These are phyloP conservation scores for Epicoccum sorghinum DNA, from an alignment of 2,329 filamentous ascomycete species.

Conservation along the genomic window DNA sequence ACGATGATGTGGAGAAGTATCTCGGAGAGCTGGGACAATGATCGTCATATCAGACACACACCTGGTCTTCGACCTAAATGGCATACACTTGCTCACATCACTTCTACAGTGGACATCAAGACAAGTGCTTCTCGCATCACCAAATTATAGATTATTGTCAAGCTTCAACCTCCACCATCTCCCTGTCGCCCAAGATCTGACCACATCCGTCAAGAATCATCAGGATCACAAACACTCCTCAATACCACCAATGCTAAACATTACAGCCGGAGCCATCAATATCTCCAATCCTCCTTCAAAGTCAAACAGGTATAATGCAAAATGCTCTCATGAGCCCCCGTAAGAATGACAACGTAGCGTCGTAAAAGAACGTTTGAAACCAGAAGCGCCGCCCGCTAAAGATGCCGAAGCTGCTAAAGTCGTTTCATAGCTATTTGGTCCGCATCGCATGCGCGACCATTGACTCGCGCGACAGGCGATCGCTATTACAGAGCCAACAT, in stretches of 20 bases:
- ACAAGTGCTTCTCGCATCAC: not conserved
- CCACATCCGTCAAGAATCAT: not conserved
- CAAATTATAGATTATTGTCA: slow-evolving; percentile 15
- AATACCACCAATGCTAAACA: slow-evolving; percentile 20
- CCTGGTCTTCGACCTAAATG: no score
- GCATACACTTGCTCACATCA: not conserved
- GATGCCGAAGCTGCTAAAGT: slow-evolving; percentile 12
- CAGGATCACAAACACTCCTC: not conserved
- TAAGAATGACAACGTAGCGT: slow-evolving; percentile 43
- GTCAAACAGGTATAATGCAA: slow-evolving; percentile 17
- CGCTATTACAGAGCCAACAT: slow-evolving; percentile 51
- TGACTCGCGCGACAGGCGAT: not conserved
- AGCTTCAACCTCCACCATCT: not conserved
- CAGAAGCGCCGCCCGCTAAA: slow-evolving; percentile 33
- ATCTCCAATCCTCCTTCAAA: slow-evolving; percentile 13
- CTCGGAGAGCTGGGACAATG: slow-evolving; percentile 53
- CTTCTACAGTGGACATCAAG: not conserved
- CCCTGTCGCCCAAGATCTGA: not conserved
- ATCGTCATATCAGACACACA: no score
- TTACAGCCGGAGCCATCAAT: slow-evolving; percentile 27
- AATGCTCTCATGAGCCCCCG: slow-evolving; percentile 19
- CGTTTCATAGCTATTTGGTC: slow-evolving; percentile 5
- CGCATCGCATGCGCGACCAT: not conserved
- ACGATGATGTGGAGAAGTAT: slow-evolving; percentile 78
- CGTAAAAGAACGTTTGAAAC: slow-evolving; percentile 37